Evolutionary conservation across 768 basidiomycete genomes (phyloP), one percentile per base, ranked within the genome.

Genomic region (Hypholoma fasciculare): DNA sequence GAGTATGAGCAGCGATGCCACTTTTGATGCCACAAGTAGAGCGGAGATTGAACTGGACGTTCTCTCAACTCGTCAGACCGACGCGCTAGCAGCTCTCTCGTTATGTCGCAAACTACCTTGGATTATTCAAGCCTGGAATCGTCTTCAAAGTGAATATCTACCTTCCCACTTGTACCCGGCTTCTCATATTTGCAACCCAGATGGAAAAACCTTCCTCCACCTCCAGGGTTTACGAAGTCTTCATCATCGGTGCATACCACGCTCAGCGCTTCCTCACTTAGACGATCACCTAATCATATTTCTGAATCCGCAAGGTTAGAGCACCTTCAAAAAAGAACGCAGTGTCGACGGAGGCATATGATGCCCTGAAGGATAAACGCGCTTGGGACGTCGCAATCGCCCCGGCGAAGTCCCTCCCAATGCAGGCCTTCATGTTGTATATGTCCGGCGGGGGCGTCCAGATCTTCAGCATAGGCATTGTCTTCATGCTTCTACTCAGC

Each of bases 351-450:
- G 74, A 73, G 19, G 83, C 85, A 3, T 86, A 91, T 63, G 82
- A 88, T 61, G 71, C 74, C 20, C 76, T 94, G 59, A 92, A 93
- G 69, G 83, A 84, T 61, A 87, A 82, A 65, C 86, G 91, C 26
- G 93, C 93, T 43, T 92, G 93, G 90, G 92, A 94, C 61, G 78
- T 92, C 42, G 93, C 93, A 39, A 82, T 88, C 49, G 77, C 84
- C 3, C 95, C 95, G 1, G 92, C 91, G 36, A 97, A 98, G 73
- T 86, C 87, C 13, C 80, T 98, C 26, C 95, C 95, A 3, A 97
- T 97, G 96, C 94, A 98, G 68, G 94, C 89, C 4, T 90, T 98
- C 76, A 98, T 98, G 96, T 81, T 98, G 36, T 98, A 98, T 83
- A 96, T 98, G 91, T 96, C 94, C 19, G 96, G 96, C 37, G 89